Conservation (phyloP, 176 grass and related monocot species). For the Hsuehochloa calcarea region DNA sequence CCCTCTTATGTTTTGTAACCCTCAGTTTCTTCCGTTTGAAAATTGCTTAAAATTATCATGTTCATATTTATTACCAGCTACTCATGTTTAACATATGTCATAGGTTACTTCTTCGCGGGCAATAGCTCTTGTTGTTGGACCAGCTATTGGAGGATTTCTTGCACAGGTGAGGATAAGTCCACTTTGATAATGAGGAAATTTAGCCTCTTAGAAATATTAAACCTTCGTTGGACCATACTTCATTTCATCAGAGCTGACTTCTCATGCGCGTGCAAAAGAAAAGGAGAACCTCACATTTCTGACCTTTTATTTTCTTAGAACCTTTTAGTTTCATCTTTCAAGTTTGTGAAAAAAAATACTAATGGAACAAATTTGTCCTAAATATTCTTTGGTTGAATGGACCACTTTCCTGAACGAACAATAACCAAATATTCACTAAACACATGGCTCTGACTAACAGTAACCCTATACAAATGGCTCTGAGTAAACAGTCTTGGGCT, state of each 20-base stretch:
- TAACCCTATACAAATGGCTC: background rate
- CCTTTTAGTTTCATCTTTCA: background rate
- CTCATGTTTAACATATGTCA: background rate
- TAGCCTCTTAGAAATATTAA: background rate
- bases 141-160: slow-evolving; percentile 77
- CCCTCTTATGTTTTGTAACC: background rate
- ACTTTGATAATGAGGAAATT: background rate
- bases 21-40: background rate
- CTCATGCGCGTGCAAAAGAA: background rate
- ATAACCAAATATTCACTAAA: background rate
- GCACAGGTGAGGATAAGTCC: slow-evolving; percentile 45
- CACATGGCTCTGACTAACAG: background rate
- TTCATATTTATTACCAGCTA: background rate
- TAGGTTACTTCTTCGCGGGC: slow-evolving; percentile 64
- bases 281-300: background rate
- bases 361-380: background rate
- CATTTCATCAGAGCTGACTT: background rate
- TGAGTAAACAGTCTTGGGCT: background rate
- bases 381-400: background rate
- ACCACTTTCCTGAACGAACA: background rate
- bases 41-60: background rate
- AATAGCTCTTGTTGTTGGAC: slow-evolving; percentile 62
- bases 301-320: background rate
- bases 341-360: background rate
- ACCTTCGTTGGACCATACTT: background rate